These are phyloP conservation scores for Pistacia integerrima DNA, from an alignment of 345 rosid species.

Conservation along the genomic window DNA sequence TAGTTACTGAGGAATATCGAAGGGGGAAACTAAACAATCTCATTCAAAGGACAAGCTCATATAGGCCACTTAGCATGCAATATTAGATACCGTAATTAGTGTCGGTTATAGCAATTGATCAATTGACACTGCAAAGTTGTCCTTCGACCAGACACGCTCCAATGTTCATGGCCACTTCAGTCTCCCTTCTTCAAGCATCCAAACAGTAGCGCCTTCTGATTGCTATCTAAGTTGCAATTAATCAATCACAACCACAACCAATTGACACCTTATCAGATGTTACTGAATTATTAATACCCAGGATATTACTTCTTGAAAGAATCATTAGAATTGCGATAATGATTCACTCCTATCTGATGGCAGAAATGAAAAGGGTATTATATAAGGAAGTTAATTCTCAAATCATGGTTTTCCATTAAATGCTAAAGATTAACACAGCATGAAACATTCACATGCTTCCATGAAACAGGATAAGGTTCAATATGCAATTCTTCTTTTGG, in stretches of 20 bases:
- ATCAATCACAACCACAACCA: neutral
- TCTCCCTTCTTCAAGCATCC: neutral
- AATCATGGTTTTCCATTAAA: neutral
- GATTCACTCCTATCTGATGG: neutral
- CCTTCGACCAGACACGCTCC: neutral
- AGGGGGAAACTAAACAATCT: too few relatives aligned
- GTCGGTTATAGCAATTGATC: neutral
- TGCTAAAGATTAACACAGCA: neutral
- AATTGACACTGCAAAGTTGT: neutral
- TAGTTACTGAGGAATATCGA: too few relatives aligned
- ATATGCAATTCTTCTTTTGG: neutral
- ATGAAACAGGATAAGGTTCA: slow-evolving; percentile 15
- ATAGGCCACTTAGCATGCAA: neutral
- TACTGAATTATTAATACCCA: neutral
- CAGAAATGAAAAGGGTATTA: too few relatives aligned
- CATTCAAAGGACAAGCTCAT: neutral
- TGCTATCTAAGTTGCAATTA: neutral
- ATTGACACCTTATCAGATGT: neutral
- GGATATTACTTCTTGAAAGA: neutral
- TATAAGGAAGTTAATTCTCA: neutral
- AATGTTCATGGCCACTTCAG: neutral
- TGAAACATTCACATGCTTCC: slow-evolving; percentile 18
- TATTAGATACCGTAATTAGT: neutral
- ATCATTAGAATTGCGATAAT: neutral
- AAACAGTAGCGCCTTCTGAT: neutral